Conservation (phyloP, 2,329 filamentous ascomycete species). For the Neocatenulostroma microsporum region DNA sequence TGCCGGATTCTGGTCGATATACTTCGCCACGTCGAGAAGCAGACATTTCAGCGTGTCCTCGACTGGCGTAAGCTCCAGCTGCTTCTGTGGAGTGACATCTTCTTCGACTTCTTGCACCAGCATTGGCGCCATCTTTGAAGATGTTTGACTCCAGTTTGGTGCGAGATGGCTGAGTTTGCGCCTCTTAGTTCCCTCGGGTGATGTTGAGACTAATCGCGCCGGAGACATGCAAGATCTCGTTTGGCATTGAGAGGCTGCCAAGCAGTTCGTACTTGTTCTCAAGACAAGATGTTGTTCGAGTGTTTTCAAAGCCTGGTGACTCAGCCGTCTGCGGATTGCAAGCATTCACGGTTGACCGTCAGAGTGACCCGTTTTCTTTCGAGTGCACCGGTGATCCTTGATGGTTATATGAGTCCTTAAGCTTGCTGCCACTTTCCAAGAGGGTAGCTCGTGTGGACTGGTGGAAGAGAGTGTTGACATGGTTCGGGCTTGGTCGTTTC, state of each 20-base stretch:
- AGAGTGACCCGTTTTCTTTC: too few relatives aligned
- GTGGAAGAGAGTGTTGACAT: too few relatives aligned
- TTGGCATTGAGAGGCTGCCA: constrained; percentile 14
- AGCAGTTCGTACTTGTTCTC: too few relatives aligned
- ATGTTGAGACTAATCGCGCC: constrained; percentile 18
- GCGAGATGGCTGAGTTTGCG: constrained; percentile 18
- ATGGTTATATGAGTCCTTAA: neutral
- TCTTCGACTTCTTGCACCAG: constrained; percentile 28
- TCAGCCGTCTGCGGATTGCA: constrained; percentile 1
- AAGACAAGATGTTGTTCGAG: constrained; percentile 4
- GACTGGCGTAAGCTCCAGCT: constrained; percentile 55
- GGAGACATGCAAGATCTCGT: constrained; percentile 25
- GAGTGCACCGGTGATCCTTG: too few relatives aligned
- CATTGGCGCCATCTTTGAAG: constrained; percentile 22
- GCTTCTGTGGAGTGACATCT: constrained; percentile 10
- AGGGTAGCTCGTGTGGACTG: too few relatives aligned
- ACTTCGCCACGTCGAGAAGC: constrained; percentile 71
- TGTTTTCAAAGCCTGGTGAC: constrained; percentile 4
- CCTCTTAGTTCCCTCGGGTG: constrained; percentile 23
- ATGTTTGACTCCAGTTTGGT: constrained; percentile 1
- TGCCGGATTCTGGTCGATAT: constrained; percentile 47
- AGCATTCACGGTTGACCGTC: too few relatives aligned
- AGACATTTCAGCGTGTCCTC: constrained; percentile 68
- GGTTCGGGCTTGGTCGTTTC: neutral
- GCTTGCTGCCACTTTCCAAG: too few relatives aligned